Base-by-base conservation (phyloP, 306 rosid genomes). In the Corylus avellana region DNA sequence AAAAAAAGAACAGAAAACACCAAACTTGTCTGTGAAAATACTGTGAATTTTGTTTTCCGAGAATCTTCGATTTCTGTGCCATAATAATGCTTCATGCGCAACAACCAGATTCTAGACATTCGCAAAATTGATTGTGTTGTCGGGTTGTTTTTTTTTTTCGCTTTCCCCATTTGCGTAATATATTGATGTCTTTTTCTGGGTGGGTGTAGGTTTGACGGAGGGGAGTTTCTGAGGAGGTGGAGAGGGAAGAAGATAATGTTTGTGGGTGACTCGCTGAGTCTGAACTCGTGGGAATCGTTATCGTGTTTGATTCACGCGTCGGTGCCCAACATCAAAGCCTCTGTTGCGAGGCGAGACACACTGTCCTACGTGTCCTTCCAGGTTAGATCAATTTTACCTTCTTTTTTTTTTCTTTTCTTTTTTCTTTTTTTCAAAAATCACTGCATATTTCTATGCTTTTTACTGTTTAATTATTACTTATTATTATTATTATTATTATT, bases 211-310 rank as follows among this genome's bases (percentile, higher is more conserved):
- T 95, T 93, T 46, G 81, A 91, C 79, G 99, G 99, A 54, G 10
- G 16, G 56, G 93, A 81, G 75, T 84, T 95, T 47, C 63, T 95
- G 79, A 90, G 39, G 47, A 89, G 73, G 12, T 95, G 97, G 97
- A 89, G 74, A 7, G 99, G 97, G 68, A 95, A 91, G 84, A 91
- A 88, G 87, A 91, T 95, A 91, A 93, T 95, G 99, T 95, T 95
- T 77, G 99, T 95, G 77, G 99, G 99, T 0, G 99, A 95, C 79
- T 95, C 99, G 53, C 90, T 95, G 96, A 95, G 99, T 88, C 56
- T 93, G 62, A 95, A 95, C 85, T 91, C 91, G 99, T 95, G 97
- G 97, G 96, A 95, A 89, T 95, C 99, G 51, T 63, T 95, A 71
- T 73, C 93, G 5, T 95, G 99, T 82, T 86, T 95, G 93, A 88